These are phyloP conservation scores for Pleurotus djamor DNA, from an alignment of 768 basidiomycete genomes.

Conservation along the genomic window DNA sequence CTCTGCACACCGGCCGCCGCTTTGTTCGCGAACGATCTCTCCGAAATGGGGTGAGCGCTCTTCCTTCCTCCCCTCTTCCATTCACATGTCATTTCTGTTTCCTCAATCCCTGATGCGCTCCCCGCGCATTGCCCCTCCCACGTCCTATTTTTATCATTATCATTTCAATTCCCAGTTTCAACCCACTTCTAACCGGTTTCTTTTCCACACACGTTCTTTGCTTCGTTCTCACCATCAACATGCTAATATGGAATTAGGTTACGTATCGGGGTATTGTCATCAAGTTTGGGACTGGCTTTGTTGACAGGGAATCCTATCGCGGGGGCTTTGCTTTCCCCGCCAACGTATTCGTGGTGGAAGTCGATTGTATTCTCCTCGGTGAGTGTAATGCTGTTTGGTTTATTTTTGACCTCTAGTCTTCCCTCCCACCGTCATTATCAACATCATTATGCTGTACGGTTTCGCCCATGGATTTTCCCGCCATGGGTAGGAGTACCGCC, in stretches of 20 bases:
- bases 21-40: constrained; percentile 35
- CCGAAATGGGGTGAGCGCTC: constrained; percentile 41
- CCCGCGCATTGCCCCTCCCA: too few species aligned
- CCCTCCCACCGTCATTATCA: neutral
- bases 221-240: too few species aligned
- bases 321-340: constrained; percentile 43
- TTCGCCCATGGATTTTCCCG: too few species aligned
- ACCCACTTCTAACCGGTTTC: too few species aligned
- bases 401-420: neutral
- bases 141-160: too few species aligned
- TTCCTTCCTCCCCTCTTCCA: neutral
- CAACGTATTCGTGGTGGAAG: constrained; percentile 34
- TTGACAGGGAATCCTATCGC: constrained; percentile 51
- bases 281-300: constrained; percentile 39
- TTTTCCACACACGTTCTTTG: too few species aligned
- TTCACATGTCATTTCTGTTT: neutral
- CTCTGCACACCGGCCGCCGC: constrained; percentile 35
- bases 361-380: constrained; percentile 46
- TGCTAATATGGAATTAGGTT: constrained; percentile 21
- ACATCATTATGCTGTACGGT: too few species aligned
- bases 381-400: constrained; percentile 10
- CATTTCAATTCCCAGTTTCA: too few species aligned
- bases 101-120: too few species aligned
- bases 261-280: constrained; percentile 45
- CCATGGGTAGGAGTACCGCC: neutral